phyloP scores from a whole-genome alignment of 495 filamentous ascomycete genomes.

The Penicillium atrosanguineum region DNA sequence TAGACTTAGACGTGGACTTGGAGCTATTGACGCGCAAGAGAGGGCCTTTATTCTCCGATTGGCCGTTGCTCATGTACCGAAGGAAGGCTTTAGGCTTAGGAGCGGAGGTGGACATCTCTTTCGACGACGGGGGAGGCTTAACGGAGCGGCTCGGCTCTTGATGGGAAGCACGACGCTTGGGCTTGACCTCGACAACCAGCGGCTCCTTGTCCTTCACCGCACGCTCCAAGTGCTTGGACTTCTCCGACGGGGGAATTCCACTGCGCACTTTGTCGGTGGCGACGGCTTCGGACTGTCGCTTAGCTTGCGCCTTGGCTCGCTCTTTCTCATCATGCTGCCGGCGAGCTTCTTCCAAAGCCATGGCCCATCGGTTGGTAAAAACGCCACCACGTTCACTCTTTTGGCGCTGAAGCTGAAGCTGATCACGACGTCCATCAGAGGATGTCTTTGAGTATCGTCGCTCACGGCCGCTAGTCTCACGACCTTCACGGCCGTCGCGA shows the following conservation, averaged over 20 bases:
- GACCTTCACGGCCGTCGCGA: no score
- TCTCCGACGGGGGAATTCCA: constrained; percentile 15
- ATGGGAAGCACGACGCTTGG: constrained; percentile 26
- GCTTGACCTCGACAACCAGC: constrained; percentile 16
- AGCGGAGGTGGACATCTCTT: constrained; percentile 21
- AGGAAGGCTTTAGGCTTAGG: constrained; percentile 32
- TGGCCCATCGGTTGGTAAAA: constrained; percentile 40
- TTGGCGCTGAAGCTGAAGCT: constrained; percentile 26
- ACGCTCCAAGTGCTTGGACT: constrained; percentile 14
- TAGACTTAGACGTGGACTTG: constrained; percentile 23
- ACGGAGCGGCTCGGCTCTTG: constrained; percentile 17
- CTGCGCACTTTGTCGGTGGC: constrained; percentile 23
- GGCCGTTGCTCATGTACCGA: constrained; percentile 40
- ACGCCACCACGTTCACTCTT: constrained; percentile 35
- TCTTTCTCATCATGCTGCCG: constrained; percentile 39
- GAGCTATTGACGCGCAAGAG: constrained; percentile 33
- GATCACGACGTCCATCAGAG: constrained; percentile 34
- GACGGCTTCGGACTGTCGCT: constrained; percentile 16
- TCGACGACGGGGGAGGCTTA: constrained; percentile 29
- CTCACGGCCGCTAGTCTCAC: constrained; percentile 14
- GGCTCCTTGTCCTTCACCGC: constrained; percentile 20
- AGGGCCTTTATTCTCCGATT: constrained; percentile 34
- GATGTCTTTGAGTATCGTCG: constrained; percentile 38
- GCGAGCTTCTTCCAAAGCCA: constrained; percentile 39
- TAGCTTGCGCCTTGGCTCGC: constrained; percentile 14